phyloP scores from a whole-genome alignment of 176 grass and related monocot genomes.

The Triticum dicoccoides region DNA sequence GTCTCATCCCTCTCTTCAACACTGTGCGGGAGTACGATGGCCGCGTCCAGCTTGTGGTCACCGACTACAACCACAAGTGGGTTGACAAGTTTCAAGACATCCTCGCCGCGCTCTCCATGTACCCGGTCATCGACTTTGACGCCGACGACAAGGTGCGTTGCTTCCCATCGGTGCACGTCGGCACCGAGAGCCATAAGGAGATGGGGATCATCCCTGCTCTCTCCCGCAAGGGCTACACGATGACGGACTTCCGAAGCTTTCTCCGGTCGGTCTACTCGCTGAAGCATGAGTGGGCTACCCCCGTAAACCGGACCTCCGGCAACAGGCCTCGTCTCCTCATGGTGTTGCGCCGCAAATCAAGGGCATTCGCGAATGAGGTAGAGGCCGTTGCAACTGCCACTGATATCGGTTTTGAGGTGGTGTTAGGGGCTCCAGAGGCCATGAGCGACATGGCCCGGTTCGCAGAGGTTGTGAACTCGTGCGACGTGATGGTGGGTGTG shows the following conservation, averaged over 20 bases:
- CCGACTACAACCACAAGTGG: slow-evolving; percentile 18
- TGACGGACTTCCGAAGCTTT: slow-evolving; percentile 58
- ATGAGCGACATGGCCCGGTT: slow-evolving; percentile 27
- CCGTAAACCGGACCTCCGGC: background rate
- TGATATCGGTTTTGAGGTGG: slow-evolving; percentile 48
- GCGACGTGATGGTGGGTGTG: slow-evolving; percentile 1
- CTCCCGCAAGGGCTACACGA: slow-evolving; percentile 37
- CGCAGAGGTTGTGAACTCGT: slow-evolving; percentile 14
- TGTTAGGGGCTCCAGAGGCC: slow-evolving; percentile 32
- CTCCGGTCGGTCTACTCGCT: slow-evolving; percentile 40
- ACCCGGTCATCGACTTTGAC: slow-evolving; percentile 49
- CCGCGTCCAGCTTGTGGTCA: slow-evolving; percentile 46
- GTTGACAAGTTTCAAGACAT: slow-evolving; percentile 45
- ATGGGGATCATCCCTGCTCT: slow-evolving; percentile 45
- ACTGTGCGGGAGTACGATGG: slow-evolving; percentile 39
- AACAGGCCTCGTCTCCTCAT: slow-evolving; percentile 50
- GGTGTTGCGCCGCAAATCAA: slow-evolving; percentile 44
- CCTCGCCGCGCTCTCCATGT: slow-evolving; percentile 36
- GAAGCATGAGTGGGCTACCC: slow-evolving; percentile 15
- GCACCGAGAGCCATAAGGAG: slow-evolving; percentile 51
- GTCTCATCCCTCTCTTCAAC: slow-evolving; percentile 61
- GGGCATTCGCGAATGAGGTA: slow-evolving; percentile 44
- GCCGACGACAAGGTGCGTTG: slow-evolving; percentile 48
- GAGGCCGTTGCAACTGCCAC: slow-evolving; percentile 14
- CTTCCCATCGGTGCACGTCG: slow-evolving; percentile 49